Conservation (phyloP, 2,329 filamentous ascomycete genomes). For the Stachybotrys chlorohalonatus region DNA sequence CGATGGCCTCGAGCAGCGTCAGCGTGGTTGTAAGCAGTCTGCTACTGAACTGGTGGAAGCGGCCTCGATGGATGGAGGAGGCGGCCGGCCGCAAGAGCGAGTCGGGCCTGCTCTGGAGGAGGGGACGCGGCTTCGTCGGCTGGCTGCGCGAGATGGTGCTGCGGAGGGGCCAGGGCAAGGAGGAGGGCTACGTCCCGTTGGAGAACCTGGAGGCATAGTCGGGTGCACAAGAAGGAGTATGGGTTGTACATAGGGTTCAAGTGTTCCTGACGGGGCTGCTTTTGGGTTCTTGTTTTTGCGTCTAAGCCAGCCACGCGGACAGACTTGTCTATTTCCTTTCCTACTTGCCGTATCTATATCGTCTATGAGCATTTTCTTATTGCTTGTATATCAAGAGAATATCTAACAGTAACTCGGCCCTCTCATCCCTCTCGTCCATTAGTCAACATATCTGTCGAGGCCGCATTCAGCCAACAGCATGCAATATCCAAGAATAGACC, state of each 20-base stretch:
- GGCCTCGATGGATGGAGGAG: conserved; percentile 81
- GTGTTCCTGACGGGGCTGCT: not conserved
- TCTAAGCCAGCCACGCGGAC: not conserved
- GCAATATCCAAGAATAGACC: too few relatives aligned
- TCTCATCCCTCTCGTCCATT: too few relatives aligned
- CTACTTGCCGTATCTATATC: too few relatives aligned
- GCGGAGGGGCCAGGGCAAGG: conserved; percentile 29
- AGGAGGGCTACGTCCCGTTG: conserved; percentile 52
- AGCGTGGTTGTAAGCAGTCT: conserved; percentile 81
- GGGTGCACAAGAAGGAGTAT: conserved; percentile 2
- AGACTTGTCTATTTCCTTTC: not conserved
- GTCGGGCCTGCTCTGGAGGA: conserved; percentile 30
- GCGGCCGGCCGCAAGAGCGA: conserved; percentile 51
- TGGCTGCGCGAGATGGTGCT: conserved; percentile 31
- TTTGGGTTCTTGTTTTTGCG: not conserved
- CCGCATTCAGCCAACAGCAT: too few relatives aligned
- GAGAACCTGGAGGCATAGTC: conserved; percentile 35
- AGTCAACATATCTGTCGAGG: too few relatives aligned
- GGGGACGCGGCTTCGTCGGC: conserved; percentile 32
- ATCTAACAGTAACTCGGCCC: too few relatives aligned
- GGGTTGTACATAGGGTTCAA: not conserved
- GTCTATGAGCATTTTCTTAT: too few relatives aligned
- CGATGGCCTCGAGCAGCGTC: conserved; percentile 87
- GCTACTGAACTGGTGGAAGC: conserved; percentile 75
- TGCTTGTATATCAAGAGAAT: too few relatives aligned